A percentile compares a stretch with the other conserved stretches of the same genome.
Conservation (phyloP, 75 land plant genomes). For the Pseudotsuga menziesii region DNA sequence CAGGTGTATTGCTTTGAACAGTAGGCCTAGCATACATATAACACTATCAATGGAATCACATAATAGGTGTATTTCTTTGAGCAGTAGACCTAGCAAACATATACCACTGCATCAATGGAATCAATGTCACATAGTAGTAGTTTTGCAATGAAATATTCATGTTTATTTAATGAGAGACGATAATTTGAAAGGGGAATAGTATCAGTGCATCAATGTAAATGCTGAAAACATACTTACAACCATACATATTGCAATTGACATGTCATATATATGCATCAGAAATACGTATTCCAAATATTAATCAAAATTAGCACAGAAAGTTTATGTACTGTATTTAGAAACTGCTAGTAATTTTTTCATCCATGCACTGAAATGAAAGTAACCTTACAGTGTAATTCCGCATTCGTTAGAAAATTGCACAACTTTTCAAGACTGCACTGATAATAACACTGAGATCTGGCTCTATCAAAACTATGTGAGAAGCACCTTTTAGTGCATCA, state of each 20-base stretch:
- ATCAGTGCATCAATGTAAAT: background rate
- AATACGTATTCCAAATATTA: background rate
- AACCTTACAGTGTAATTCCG: conserved; percentile 85
- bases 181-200: background rate
- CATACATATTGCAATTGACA: conserved; percentile 92
- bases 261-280: conserved; percentile 53
- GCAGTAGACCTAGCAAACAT: too few species aligned
- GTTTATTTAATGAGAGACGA: background rate
- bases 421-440: conserved; percentile 87
- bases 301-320: conserved; percentile 3
- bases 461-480: conserved; percentile 91
- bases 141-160: too few species aligned
- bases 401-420: conserved; percentile 93
- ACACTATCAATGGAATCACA: too few species aligned
- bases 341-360: background rate
- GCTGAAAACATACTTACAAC: conserved; percentile 56
- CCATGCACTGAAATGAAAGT: background rate
- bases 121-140: too few species aligned
- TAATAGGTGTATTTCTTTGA: too few species aligned
- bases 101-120: too few species aligned
- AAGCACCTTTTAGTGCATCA: conserved; percentile 94
- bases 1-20: too few species aligned
- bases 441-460: conserved; percentile 95
- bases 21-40: too few species aligned
- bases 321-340: background rate